Base-by-base conservation (phyloP, 139 green algal genomes). In the Volvox reticuliferus region DNA sequence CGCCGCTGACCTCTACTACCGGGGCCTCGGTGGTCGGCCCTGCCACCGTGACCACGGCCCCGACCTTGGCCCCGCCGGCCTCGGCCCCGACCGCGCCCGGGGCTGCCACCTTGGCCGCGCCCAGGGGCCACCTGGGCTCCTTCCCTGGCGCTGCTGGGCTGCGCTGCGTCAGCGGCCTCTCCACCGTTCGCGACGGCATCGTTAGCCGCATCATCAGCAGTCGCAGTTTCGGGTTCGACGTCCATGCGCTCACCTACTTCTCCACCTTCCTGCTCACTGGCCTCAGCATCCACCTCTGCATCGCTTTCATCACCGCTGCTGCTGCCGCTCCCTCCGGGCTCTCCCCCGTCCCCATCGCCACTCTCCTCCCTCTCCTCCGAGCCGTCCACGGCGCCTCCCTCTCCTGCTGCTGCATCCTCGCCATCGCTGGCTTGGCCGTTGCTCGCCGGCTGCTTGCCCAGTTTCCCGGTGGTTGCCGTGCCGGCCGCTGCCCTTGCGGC, bases 181-280 rank as follows among this genome's bases (percentile, higher is more conserved):
- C 28, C 24, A 55, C 73, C 73, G 73, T 81, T 67, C 37, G 78
- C 78, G 20, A 67, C 78, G 78, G 82, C 83, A 24, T 89, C 83
- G 35, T 89, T 89, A 0, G 68, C 67, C 3, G 83, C 83, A 37
- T 89, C 85, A 36, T 82, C 85, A 22, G 55, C 61, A 6, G 81
- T 37, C 28, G 63, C 65, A 30, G 44, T 6, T 33, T 77, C 62
- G 30, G 69, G 33, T 30, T 75, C 55, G 28, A 9, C 80, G n/a
- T 75, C 61, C 13, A 30, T 32, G 16, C 36, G 37, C 37, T 73
- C 79, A 3, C 50, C 81, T 33, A 5, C 61, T 87, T 61, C 81
- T 30, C 30, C 81, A 32, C 81, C 79, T 24, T 71, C 79, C 28
- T 22, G 17, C 50, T 6, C 79, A 24, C 18, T 50, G 21, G n/a